These are phyloP conservation scores for Saturnispora saitoi DNA, from an alignment of 805 yeast genomes.

Conservation along the genomic window DNA sequence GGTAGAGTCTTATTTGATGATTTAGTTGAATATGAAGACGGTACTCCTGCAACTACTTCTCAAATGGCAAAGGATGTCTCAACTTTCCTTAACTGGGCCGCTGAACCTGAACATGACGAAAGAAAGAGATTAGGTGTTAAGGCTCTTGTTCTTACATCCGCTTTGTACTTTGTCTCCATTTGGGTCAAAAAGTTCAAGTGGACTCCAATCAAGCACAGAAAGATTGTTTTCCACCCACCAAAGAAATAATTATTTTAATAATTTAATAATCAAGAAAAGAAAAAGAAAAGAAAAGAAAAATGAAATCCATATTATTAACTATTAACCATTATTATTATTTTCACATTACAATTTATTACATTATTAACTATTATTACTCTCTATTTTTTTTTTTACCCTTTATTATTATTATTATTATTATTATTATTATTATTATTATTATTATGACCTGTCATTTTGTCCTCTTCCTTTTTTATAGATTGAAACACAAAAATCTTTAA, in stretches of 20 bases:
- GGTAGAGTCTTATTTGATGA: constrained; percentile 97
- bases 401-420: background rate
- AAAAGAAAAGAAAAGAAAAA: background rate
- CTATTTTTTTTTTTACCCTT: background rate
- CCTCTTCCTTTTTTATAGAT: constrained; percentile 1
- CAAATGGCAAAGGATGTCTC: constrained; percentile 99
- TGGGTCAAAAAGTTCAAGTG: constrained; percentile 98
- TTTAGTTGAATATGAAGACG: constrained; percentile 96
- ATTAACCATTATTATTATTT: background rate
- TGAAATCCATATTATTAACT: background rate
- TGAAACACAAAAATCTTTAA: background rate
- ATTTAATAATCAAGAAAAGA: background rate
- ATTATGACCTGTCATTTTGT: background rate
- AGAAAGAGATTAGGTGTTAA: constrained; percentile 95
- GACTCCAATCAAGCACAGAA: constrained; percentile 92
- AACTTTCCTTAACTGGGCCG: constrained; percentile 94
- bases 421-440: background rate
- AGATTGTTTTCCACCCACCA: constrained; percentile 89
- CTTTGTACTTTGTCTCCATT: constrained; percentile 72
- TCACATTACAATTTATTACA: constrained; percentile 1
- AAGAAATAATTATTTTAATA: constrained; percentile 39
- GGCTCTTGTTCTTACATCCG: constrained; percentile 72
- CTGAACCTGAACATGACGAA: constrained; percentile 98
- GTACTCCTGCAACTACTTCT: constrained; percentile 96
- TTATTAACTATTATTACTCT: constrained; percentile 1